Conservation (phyloP, 2,329 filamentous ascomycete species). For the Balansia obtecta region DNA sequence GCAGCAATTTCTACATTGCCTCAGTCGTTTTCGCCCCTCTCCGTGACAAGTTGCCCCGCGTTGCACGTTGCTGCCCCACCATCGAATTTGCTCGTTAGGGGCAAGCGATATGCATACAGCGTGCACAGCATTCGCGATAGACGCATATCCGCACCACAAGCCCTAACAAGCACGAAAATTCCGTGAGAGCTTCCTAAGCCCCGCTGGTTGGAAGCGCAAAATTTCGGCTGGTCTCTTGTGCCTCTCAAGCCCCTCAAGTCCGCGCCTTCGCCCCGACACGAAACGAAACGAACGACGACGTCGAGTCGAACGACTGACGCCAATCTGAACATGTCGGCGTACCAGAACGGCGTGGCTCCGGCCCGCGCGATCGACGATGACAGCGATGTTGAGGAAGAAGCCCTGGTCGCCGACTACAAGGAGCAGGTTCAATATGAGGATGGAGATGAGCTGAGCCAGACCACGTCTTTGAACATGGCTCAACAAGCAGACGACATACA, state of each 20-base stretch:
- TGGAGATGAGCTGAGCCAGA: conserved; percentile 66
- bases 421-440: conserved; percentile 94
- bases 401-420: conserved; percentile 87
- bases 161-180: conserved; percentile 27
- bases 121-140: conserved; percentile 11
- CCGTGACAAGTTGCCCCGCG: conserved; percentile 15
- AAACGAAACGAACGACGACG: conserved; percentile 10
- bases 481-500: conserved; percentile 85
- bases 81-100: conserved; percentile 12
- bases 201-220: conserved; percentile 20
- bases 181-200: conserved; percentile 13
- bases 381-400: conserved; percentile 93
- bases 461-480: conserved; percentile 54
- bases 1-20: neutral
- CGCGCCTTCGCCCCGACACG: conserved; percentile 11
- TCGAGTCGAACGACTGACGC: neutral
- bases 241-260: conserved; percentile 16
- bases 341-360: conserved; percentile 48
- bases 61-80: conserved; percentile 10
- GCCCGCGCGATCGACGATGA: conserved; percentile 59
- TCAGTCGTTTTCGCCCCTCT: neutral
- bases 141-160: conserved; percentile 23
- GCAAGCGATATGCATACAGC: conserved; percentile 17
- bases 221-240: conserved; percentile 19
- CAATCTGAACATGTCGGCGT: conserved; percentile 39